phyloP scores from a whole-genome alignment of 2,329 filamentous ascomycete genomes.

The Periglandula ipomoeae region DNA sequence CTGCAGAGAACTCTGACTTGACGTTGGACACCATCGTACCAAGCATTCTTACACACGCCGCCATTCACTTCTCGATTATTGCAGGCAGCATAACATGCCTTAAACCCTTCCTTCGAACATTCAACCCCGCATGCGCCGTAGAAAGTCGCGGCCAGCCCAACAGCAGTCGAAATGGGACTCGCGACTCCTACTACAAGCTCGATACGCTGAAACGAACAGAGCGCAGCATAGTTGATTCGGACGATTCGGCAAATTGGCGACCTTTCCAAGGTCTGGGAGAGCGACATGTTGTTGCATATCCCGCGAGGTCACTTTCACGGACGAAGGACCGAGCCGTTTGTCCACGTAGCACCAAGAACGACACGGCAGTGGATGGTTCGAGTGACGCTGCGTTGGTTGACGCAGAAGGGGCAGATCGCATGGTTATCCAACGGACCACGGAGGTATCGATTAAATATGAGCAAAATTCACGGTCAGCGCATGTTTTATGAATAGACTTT shows the following conservation, averaged over 20 bases:
- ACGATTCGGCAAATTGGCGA: constrained; percentile 6
- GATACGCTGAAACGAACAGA: constrained; percentile 6
- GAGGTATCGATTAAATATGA: constrained; percentile 6
- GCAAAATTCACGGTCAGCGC: not conserved
- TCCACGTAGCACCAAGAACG: not conserved
- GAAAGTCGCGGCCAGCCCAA: not conserved
- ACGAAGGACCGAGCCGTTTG: not conserved
- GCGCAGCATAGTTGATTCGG: not conserved
- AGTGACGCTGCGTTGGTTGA: not conserved
- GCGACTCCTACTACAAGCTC: constrained; percentile 1
- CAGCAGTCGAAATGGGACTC: not conserved
- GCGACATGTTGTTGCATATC: not conserved
- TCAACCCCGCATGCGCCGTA: constrained; percentile 1
- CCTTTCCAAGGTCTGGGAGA: constrained; percentile 2
- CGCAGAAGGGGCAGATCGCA: not conserved
- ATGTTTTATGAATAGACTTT: not conserved
- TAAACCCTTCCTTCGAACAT: constrained; percentile 8
- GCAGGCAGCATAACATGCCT: constrained; percentile 7
- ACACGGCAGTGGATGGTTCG: not conserved
- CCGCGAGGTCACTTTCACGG: not conserved
- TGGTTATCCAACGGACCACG: constrained; percentile 7
- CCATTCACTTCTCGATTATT: constrained; percentile 7
- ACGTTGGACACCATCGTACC: constrained; percentile 4
- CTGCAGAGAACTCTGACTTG: not conserved
- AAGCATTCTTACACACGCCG: constrained; percentile 7